These are phyloP conservation scores for Domatiomyces globalis DNA, from an alignment of 2,329 filamentous ascomycete genomes.

Conservation along the genomic window DNA sequence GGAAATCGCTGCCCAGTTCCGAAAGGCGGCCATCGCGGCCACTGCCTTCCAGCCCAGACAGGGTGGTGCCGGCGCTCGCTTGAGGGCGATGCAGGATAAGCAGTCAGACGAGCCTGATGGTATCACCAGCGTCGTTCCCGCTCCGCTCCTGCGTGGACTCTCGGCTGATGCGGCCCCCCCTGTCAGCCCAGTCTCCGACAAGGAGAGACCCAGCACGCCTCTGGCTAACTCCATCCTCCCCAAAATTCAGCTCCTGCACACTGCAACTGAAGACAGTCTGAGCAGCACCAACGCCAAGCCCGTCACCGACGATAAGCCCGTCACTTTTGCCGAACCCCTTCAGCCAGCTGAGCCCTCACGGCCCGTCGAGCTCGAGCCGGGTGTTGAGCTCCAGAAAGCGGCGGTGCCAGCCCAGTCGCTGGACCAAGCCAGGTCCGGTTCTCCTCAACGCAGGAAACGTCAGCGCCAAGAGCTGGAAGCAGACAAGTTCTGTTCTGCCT, in stretches of 20 bases:
- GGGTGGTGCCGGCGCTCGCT: constrained; percentile 70
- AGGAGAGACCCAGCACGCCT: constrained; percentile 16
- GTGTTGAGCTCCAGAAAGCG: constrained; percentile 23
- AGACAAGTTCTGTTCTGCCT: constrained; percentile 58
- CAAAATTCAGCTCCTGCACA: constrained; percentile 28
- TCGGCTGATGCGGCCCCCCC: constrained; percentile 26
- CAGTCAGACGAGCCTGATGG: constrained; percentile 64
- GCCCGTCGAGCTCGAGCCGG: constrained; percentile 10
- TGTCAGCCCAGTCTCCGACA: constrained; percentile 22
- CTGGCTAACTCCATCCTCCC: constrained; percentile 21
- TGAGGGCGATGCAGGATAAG: constrained; percentile 48
- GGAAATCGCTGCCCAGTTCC: constrained; percentile 62
- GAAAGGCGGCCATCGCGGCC: constrained; percentile 64
- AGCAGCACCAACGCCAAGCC: constrained; percentile 21
- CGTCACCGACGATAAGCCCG: constrained; percentile 4
- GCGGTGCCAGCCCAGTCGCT: constrained; percentile 19
- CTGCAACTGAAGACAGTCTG: constrained; percentile 21
- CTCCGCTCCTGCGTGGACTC: constrained; percentile 41
- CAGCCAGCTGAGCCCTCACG: not conserved
- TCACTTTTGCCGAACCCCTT: not conserved
- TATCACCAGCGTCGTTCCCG: constrained; percentile 75
- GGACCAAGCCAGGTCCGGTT: constrained; percentile 18
- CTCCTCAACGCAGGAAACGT: constrained; percentile 41
- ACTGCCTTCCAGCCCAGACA: constrained; percentile 71
- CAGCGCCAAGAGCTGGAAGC: constrained; percentile 59